Evolutionary conservation across 345 rosid genomes (phyloP).

Genomic region (Arabidopsis arenosa): DNA sequence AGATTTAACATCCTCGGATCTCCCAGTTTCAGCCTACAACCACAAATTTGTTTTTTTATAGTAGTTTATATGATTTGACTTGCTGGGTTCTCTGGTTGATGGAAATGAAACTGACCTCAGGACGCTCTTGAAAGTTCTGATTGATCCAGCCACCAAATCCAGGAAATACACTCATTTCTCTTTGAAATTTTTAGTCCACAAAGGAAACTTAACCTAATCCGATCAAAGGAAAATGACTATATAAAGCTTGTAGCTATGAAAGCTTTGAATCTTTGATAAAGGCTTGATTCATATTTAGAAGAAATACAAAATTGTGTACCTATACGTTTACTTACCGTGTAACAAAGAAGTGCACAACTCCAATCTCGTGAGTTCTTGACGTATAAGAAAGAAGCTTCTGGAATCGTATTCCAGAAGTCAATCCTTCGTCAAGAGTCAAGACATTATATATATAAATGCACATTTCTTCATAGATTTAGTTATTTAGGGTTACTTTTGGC

Average conservation of each 20-base stretch:
- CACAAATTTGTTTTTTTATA: constrained; percentile 11
- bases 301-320: constrained; percentile 3
- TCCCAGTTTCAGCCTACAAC: constrained; percentile 55
- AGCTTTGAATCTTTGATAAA: background rate
- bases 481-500: background rate
- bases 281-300: background rate
- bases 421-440: too few species aligned
- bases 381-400: background rate
- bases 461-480: too few species aligned
- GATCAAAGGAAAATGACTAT: background rate
- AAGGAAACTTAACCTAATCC: background rate
- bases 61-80: background rate
- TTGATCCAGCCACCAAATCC: constrained; percentile 23
- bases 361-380: constrained; percentile 18
- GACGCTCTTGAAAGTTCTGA: constrained; percentile 28
- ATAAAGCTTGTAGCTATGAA: background rate
- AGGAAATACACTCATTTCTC: constrained; percentile 8
- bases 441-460: too few species aligned
- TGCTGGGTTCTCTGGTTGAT: background rate
- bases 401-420: too few species aligned
- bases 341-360: background rate
- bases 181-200: background rate
- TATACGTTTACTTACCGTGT: constrained; percentile 2
- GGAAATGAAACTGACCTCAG: constrained; percentile 15
- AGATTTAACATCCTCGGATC: constrained; percentile 30